Conservation (phyloP, 2,329 filamentous ascomycete species). For the Cladorrhinum sp. region DNA sequence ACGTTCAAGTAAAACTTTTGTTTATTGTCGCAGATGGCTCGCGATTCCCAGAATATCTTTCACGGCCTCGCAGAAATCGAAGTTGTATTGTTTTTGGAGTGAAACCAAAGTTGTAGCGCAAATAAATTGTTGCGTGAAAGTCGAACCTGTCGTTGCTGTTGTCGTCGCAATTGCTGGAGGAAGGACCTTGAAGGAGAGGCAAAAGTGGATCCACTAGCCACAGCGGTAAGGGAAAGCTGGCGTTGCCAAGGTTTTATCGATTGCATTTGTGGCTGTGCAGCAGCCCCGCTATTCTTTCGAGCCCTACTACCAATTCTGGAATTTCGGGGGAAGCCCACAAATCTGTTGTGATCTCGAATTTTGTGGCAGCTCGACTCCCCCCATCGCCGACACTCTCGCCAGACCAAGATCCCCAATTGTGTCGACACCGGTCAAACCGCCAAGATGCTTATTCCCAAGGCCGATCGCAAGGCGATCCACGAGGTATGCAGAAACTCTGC, state of each 20-base stretch:
- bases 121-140: neutral
- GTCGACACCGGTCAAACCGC: constrained; percentile 40
- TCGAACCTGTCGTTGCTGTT: neutral
- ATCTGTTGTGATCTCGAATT: constrained; percentile 29
- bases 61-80: no score
- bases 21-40: neutral
- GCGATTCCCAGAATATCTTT: neutral
- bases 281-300: constrained; percentile 27
- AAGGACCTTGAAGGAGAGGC: constrained; percentile 2
- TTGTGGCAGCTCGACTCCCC: constrained; percentile 27
- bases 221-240: neutral
- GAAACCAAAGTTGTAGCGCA: neutral
- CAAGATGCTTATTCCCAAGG: constrained; percentile 98
- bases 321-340: constrained; percentile 30
- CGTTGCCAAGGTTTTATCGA: constrained; percentile 17
- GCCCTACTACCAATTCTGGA: constrained; percentile 28
- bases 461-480: constrained; percentile 99
- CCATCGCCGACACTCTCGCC: constrained; percentile 41
- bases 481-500: constrained; percentile 44
- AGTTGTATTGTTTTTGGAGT: neutral
- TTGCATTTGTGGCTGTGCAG: constrained; percentile 24
- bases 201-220: constrained; percentile 17
- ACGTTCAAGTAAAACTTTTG: neutral
- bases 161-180: neutral
- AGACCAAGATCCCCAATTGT: constrained; percentile 48